Evolutionary conservation across 805 yeast species (phyloP), one percentile per base, ranked within the genome.

Genomic region (Candida vaughaniae): DNA sequence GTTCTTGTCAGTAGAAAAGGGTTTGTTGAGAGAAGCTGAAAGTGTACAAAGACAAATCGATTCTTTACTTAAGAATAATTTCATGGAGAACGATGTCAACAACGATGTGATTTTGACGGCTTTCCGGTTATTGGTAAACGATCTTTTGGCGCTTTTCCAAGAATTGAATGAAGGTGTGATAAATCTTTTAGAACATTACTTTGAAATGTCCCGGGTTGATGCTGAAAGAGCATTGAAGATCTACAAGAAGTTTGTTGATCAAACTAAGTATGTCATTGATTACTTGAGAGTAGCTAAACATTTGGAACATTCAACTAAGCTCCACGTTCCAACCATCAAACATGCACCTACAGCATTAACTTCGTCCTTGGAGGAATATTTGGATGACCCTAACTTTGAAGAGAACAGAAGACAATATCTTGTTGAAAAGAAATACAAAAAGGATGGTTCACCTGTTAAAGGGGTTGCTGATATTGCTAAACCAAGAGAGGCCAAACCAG

Each of bases 341-440:
- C 99, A 93, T 62, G 98, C 98, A 1, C 97, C 97, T 16, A 90
- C 97, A 2, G 93, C 95, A 17, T 71, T 93, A 46, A 85, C 95
- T 3, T 74, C 80, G 22, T 82, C 95, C 10, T 74, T 93, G 43
- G 93, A 88, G 55, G 96, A 90, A 49, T 95, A 91, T 58, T 66
- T 93, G 47, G 75, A 81, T 47, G 97, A 91, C 55, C 88, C 90
- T 6, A 81, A 82, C 49, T 88, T 88, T 60, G 96, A 88, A 48
- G 62, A 66, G 6, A 88, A 86, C 56, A 76, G 95, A 57, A 67
- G 80, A 42, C 95, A 85, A 53, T 88, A 85, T 52, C 60, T 87
- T 44, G 79, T 78, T 26, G 91, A 85, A 51, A 80, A 77, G 59
- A 72, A 66, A 35, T 69, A 60, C 16, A 69, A 71, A 38, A 47